Evolutionary conservation across 148 eudicot species (phyloP).

Genomic region (Nepenthes mirabilis): DNA sequence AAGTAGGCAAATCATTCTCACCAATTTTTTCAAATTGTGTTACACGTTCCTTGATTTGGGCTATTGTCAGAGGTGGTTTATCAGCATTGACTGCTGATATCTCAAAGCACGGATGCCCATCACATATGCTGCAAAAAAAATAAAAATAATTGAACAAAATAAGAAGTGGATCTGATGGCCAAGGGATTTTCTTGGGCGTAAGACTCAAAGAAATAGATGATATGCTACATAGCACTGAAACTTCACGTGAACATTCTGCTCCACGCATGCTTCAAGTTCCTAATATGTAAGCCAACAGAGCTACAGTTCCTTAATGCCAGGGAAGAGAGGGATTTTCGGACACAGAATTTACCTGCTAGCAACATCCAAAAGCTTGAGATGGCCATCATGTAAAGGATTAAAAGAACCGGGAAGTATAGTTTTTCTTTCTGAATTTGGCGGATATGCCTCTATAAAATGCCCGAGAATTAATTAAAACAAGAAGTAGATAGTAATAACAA

Average conservation of each 20-base stretch:
- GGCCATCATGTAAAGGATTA: slow-evolving; percentile 93
- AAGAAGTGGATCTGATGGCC: too few species aligned
- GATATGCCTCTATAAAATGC: slow-evolving; percentile 34
- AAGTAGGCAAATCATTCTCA: slow-evolving; percentile 19
- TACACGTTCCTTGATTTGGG: slow-evolving; percentile 89
- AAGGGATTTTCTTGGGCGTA: too few species aligned
- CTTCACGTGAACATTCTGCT: too few species aligned
- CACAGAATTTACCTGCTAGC: slow-evolving; percentile 44
- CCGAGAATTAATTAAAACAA: slow-evolving; percentile 6
- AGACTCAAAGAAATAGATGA: too few species aligned
- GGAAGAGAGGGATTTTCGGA: too few species aligned
- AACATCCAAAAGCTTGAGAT: slow-evolving; percentile 80
- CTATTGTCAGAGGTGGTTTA: slow-evolving; percentile 32
- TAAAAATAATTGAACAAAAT: too few species aligned
- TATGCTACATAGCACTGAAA: too few species aligned
- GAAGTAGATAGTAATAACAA: slow-evolving; percentile 4
- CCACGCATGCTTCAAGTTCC: too few species aligned
- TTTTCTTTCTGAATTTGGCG: slow-evolving; percentile 48
- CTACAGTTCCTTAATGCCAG: too few species aligned
- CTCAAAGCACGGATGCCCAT: slow-evolving; percentile 90
- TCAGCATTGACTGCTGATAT: slow-evolving; percentile 92
- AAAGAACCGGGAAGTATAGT: slow-evolving; percentile 85
- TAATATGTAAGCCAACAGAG: too few species aligned
- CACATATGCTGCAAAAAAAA: slow-evolving; percentile 48
- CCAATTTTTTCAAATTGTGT: slow-evolving; percentile 78